Base-by-base conservation (phyloP, 2,329 filamentous ascomycete species). In the Rhinocladiella similis region DNA sequence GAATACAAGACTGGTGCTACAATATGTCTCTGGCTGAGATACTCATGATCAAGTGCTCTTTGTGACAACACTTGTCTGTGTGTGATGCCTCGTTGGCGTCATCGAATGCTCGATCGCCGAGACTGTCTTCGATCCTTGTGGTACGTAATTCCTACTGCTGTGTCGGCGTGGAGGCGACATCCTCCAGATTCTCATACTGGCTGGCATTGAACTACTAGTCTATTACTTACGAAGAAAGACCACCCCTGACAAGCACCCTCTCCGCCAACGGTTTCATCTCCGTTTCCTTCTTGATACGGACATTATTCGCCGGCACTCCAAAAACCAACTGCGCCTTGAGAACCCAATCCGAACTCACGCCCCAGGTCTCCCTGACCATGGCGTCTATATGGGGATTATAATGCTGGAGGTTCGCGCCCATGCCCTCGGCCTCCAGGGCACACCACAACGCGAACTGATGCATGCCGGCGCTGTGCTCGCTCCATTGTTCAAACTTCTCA, bases 361-460 rank as follows among this genome's bases (percentile, higher is more conserved):
- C 80, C 88, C 90, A 96, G 65, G 84, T 77, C 60, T 77, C 77
- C 43, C 81, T 75, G 51, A 91, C 87, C 76, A 86, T 84, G 63
- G 81, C 79, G 75, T 96, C 88, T 65, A 95, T 84, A 56, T 96
- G 74, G 18, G 91, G 91, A 82, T 91, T 94, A 81, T 96, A 96
- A 79, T 96, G 91, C 81, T 96, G 91, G 51, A 96, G 81, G 80
- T 92, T 96, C 70, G 87, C 89, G 63, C 91, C 91, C 54, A 95
- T 83, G 27, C 91, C 91, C 71, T 94, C 90, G 59, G 86, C 81
- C 76, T 92, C 89, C 55, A 96, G 84, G 3, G 87, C 89, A 16
- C 86, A 87, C 91, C 91, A 96, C 6, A 47, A 20, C n/a, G 55
- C 47, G 46, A 83, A 56, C 46, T 65, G 63, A 18, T 90, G 83